Evolutionary conservation across 345 rosid genomes (phyloP), one percentile per base, ranked within the genome.

Genomic region (Capsella bursapastoris): DNA sequence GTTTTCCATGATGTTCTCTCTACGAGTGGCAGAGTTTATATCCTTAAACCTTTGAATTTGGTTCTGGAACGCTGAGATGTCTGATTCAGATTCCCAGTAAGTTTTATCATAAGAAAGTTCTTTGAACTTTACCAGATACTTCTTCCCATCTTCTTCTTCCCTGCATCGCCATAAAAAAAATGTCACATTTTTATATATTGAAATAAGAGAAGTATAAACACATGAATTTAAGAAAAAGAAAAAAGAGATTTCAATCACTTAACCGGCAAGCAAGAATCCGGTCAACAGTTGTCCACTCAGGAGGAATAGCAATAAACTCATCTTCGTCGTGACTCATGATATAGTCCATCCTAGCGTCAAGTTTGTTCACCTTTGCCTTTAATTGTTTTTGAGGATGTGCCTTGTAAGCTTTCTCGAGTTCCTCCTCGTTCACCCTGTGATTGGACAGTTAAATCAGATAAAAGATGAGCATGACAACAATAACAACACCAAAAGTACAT

Each of bases 221-320:
- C 28, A 49, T 37, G 40, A 53, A 56, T 38, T 22, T 22, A 22
- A 47, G n/a, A 43, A 43, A 6, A 70, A 44, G 3, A 48, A 25
- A 70, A 71, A 43, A 76, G 1, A 6, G 4, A 50, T 71, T 27
- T 51, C 13, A 50, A 62, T 57, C 48, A 53, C 68, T 64, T 64
- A 58, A 92, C 97, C 99, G 88, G 90, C 85, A 81, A 69, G 88
- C 90, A 80, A 90, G 64, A 71, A 95, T 84, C 47, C 96, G 88
- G 74, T 90, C 97, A 78, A 90, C 86, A 9, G 91, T 90, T 4
- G 91, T 92, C 97, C 97, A 89, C 80, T 90, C 97, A 38, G 92
- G 87, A 70, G 87, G 79, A 74, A 89, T 84, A 67, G 96, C 92
- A 68, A 91, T 90, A 74, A 78, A 83, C 16, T 92, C 92, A 65